Conservation (phyloP, 2,329 filamentous ascomycete genomes). For the Penicillium sclerotigenum region DNA sequence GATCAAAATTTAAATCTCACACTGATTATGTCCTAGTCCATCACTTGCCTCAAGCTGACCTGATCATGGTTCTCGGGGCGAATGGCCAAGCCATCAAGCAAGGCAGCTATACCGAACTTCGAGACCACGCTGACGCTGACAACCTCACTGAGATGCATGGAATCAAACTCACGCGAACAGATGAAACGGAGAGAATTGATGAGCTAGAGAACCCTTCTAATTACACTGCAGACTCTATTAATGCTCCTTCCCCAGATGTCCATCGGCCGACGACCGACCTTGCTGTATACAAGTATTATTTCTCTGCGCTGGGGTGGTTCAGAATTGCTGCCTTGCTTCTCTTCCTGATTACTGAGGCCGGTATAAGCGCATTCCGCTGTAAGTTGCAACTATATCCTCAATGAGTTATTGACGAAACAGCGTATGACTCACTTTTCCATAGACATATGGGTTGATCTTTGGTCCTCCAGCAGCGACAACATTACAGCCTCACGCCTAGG, state of each 20-base stretch:
- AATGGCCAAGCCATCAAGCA: background rate
- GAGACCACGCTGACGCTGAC: background rate
- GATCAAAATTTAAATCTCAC: background rate
- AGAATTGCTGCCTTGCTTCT: conserved; percentile 15
- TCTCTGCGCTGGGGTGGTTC: conserved; percentile 19
- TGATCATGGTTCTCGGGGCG: background rate
- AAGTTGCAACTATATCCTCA: background rate
- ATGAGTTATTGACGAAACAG: background rate
- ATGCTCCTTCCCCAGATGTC: background rate
- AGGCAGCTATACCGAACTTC: conserved; percentile 14
- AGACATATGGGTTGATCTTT: conserved; percentile 19
- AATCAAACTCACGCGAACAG: background rate
- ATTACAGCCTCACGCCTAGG: conserved; percentile 5
- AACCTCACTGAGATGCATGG: background rate
- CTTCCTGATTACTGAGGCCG: conserved; percentile 8
- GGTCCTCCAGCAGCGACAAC: conserved; percentile 16
- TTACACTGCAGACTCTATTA: background rate
- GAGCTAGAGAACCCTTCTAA: background rate
- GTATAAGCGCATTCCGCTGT: conserved; percentile 9
- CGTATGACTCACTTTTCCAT: background rate
- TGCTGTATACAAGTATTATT: conserved; percentile 24
- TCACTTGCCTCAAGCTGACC: background rate
- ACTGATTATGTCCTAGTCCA: background rate
- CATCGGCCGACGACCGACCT: conserved; percentile 5
- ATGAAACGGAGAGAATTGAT: background rate